Conservation (phyloP, 2,329 filamentous ascomycete species). For the Cyphellophora europaea region DNA sequence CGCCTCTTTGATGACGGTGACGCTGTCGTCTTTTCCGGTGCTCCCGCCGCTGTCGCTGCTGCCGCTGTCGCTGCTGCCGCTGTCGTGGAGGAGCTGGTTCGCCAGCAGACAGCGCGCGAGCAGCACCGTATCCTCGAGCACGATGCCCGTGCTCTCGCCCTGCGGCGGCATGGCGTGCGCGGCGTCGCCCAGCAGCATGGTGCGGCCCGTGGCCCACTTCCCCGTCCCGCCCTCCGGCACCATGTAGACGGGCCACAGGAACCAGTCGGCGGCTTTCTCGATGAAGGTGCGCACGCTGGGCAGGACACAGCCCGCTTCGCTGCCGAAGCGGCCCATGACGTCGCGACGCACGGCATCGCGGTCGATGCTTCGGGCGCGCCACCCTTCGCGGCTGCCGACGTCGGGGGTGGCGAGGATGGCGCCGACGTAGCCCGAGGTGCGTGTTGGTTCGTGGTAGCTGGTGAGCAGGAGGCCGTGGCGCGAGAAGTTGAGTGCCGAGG, state of each 20-base stretch:
- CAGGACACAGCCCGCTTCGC: slow-evolving; percentile 21
- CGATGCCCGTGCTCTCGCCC: slow-evolving; percentile 10
- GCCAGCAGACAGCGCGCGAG: slow-evolving; percentile 6
- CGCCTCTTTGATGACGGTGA: background rate
- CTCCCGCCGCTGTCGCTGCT: too few relatives aligned
- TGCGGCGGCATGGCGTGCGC: slow-evolving; percentile 28
- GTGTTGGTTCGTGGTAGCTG: slow-evolving; percentile 6
- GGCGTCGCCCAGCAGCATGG: slow-evolving; percentile 36
- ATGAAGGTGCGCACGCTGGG: slow-evolving; percentile 27
- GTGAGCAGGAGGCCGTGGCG: slow-evolving; percentile 8
- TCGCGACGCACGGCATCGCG: slow-evolving; percentile 31
- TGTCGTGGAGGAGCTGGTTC: slow-evolving; percentile 1
- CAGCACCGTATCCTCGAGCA: slow-evolving; percentile 8
- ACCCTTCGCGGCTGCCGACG: slow-evolving; percentile 9
- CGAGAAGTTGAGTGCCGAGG: slow-evolving; percentile 9
- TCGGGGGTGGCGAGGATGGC: slow-evolving; percentile 8
- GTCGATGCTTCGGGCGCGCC: slow-evolving; percentile 26
- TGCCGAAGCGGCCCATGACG: slow-evolving; percentile 31
- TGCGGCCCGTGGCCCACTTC: slow-evolving; percentile 35
- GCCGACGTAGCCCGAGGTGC: slow-evolving; percentile 7
- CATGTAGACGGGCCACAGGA: slow-evolving; percentile 34
- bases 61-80: background rate
- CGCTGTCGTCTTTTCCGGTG: background rate
- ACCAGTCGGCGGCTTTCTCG: slow-evolving; percentile 29
- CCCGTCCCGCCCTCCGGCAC: slow-evolving; percentile 30